Evolutionary conservation across 768 basidiomycete genomes (phyloP).

Genomic region (Podaxis pistillaris): DNA sequence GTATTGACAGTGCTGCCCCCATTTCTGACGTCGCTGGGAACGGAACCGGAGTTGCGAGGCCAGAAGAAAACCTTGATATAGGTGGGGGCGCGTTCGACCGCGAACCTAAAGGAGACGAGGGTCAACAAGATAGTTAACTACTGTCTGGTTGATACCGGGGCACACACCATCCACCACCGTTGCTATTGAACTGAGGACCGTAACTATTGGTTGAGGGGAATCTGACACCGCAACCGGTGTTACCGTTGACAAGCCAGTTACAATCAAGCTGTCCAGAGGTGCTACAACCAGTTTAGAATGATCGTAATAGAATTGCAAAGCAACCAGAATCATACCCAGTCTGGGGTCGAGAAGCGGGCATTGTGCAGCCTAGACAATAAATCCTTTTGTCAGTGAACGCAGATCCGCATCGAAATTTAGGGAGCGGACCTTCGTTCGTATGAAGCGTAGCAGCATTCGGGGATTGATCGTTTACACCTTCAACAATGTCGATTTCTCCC

Average conservation of each 20-base stretch:
- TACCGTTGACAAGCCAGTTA: constrained; percentile 22
- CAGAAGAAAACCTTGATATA: constrained; percentile 76
- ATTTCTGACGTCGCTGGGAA: constrained; percentile 46
- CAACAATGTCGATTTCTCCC: constrained; percentile 43
- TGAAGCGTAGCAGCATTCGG: constrained; percentile 38
- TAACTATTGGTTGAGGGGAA: constrained; percentile 40
- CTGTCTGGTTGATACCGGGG: background rate
- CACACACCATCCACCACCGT: constrained; percentile 58
- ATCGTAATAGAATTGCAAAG: background rate
- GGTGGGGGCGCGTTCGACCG: constrained; percentile 52
- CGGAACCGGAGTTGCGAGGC: constrained; percentile 46
- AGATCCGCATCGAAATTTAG: constrained; percentile 32
- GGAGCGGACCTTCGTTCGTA: constrained; percentile 39
- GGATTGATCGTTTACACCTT: constrained; percentile 38
- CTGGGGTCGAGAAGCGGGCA: constrained; percentile 31
- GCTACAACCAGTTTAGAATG: constrained; percentile 22
- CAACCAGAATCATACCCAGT: constrained; percentile 37
- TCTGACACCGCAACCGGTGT: constrained; percentile 29
- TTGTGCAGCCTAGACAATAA: constrained; percentile 23
- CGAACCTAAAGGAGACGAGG: constrained; percentile 42
- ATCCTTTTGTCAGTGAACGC: constrained; percentile 14
- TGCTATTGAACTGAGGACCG: constrained; percentile 55
- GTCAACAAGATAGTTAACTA: background rate
- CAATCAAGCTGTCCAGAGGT: constrained; percentile 23
- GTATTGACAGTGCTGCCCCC: constrained; percentile 43